Conservation (phyloP, 1,139 yeast genomes). For the Eremothecium cymbalariae region DNA sequence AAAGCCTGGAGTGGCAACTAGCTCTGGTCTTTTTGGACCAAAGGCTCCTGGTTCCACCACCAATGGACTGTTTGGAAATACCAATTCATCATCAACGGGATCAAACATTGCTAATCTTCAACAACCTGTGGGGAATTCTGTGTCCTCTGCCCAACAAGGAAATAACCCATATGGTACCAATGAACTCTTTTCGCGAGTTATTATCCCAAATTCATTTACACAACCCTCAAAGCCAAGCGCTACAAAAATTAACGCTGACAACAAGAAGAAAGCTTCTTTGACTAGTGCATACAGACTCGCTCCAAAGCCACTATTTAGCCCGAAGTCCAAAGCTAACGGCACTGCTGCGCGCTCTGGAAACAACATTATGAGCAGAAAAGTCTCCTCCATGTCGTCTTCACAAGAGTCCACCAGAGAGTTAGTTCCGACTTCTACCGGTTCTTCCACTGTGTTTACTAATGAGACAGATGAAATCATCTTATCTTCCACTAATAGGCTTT, state of each 20-base stretch:
- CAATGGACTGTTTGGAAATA: slow-evolving; percentile 33
- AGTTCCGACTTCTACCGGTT: slow-evolving; percentile 10
- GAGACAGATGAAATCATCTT: slow-evolving; percentile 16
- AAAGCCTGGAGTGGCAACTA: slow-evolving; percentile 10
- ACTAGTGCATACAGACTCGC: slow-evolving; percentile 54
- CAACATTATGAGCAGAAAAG: slow-evolving; percentile 3
- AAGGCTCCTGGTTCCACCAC: slow-evolving; percentile 9
- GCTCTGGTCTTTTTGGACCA: slow-evolving; percentile 2
- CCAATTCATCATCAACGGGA: slow-evolving; percentile 13
- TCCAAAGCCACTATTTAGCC: slow-evolving; percentile 34
- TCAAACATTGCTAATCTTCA: slow-evolving; percentile 10
- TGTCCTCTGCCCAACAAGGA: slow-evolving; percentile 23
- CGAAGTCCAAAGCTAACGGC: slow-evolving; percentile 12
- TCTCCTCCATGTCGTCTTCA: slow-evolving; percentile 11
- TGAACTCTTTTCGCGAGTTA: slow-evolving; percentile 45
- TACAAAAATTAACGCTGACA: slow-evolving; percentile 36
- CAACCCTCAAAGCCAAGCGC: slow-evolving; percentile 47
- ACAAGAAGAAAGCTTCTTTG: slow-evolving; percentile 51
- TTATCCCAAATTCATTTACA: slow-evolving; percentile 33
- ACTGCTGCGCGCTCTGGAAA: slow-evolving; percentile 9
- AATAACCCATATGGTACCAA: slow-evolving; percentile 65
- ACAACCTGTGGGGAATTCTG: slow-evolving; percentile 12
- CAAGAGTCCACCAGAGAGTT: slow-evolving; percentile 15
- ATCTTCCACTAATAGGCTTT: slow-evolving; percentile 18
- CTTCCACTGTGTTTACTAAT: slow-evolving; percentile 10